Percentiles rank a stretch among this genome's conserved stretches.
These are phyloP conservation scores for Fusarium ambrosium DNA, from an alignment of 2,329 filamentous ascomycete species.

Conservation along the genomic window DNA sequence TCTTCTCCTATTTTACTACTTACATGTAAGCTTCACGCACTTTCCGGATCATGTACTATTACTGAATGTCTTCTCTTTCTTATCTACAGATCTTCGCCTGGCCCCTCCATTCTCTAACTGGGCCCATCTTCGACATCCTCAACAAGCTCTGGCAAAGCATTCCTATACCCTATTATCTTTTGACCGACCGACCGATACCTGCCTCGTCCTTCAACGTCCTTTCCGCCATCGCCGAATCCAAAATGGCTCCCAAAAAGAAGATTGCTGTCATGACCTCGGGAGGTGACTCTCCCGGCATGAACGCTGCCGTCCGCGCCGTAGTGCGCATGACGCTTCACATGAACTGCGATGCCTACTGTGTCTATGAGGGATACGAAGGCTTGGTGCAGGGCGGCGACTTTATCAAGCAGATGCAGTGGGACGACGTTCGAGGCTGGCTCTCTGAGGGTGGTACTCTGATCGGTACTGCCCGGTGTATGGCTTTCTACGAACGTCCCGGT, in stretches of 20 bases:
- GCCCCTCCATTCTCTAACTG: constrained; percentile 49
- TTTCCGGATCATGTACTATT: constrained; percentile 21
- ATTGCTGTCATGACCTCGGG: constrained; percentile 96
- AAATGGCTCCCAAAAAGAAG: constrained; percentile 70
- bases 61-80: constrained; percentile 47
- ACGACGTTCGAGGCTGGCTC: constrained; percentile 94
- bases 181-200: constrained; percentile 24
- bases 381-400: constrained; percentile 89
- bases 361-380: constrained; percentile 97
- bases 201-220: constrained; percentile 18
- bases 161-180: constrained; percentile 25
- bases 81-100: constrained; percentile 47
- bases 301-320: constrained; percentile 88
- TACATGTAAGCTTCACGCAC: constrained; percentile 27
- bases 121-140: constrained; percentile 45
- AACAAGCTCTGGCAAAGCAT: constrained; percentile 45
- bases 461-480: constrained; percentile 92
- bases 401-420: constrained; percentile 90
- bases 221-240: constrained; percentile 30
- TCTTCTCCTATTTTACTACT: constrained; percentile 20
- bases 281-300: constrained; percentile 96
- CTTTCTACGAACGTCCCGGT: constrained; percentile 89
- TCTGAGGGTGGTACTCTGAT: constrained; percentile 96
- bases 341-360: constrained; percentile 82
- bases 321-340: constrained; percentile 92